A percentile compares a stretch with the other conserved stretches of the same genome.
Evolutionary conservation across 2,329 filamentous ascomycete species (phyloP).

Genomic region (Scedosporium apiospermum): DNA sequence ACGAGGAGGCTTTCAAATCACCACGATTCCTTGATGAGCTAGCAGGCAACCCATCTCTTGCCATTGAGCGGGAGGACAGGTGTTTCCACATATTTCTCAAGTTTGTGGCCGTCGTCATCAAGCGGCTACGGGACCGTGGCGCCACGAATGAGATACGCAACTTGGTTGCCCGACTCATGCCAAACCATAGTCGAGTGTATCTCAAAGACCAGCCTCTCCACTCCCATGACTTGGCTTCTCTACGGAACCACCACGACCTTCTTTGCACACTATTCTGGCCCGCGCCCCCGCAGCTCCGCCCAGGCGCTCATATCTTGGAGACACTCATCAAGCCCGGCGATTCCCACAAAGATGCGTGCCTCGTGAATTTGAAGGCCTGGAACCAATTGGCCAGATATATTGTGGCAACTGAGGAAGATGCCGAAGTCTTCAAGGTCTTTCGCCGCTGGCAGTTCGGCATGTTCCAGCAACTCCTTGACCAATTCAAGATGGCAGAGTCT

Average conservation of each 20-base stretch:
- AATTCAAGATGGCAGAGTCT: constrained; percentile 45
- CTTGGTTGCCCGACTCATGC: constrained; percentile 50
- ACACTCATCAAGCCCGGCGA: constrained; percentile 47
- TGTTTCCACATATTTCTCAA: constrained; percentile 63
- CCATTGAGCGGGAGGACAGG: constrained; percentile 43
- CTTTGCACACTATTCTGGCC: constrained; percentile 59
- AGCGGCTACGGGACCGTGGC: constrained; percentile 35
- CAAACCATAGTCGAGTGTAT: constrained; percentile 57
- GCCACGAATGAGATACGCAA: constrained; percentile 50
- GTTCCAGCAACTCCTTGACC: constrained; percentile 46
- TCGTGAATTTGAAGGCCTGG: constrained; percentile 56
- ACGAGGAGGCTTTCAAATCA: constrained; percentile 53
- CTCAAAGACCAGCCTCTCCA: constrained; percentile 52
- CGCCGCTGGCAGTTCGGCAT: constrained; percentile 43
- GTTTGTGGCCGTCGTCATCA: constrained; percentile 48
- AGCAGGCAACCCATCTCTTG: constrained; percentile 31
- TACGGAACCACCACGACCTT: constrained; percentile 61
- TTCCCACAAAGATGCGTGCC: constrained; percentile 57
- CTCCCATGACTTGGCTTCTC: constrained; percentile 50
- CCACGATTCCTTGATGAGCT: constrained; percentile 53
- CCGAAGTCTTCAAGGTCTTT: constrained; percentile 35
- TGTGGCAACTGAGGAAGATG: constrained; percentile 32
- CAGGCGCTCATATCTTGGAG: constrained; percentile 44
- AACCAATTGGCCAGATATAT: constrained; percentile 51
- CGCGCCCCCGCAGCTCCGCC: constrained; percentile 44